Evolutionary conservation across 768 basidiomycete genomes (phyloP).

Genomic region (Suillus weaverae): DNA sequence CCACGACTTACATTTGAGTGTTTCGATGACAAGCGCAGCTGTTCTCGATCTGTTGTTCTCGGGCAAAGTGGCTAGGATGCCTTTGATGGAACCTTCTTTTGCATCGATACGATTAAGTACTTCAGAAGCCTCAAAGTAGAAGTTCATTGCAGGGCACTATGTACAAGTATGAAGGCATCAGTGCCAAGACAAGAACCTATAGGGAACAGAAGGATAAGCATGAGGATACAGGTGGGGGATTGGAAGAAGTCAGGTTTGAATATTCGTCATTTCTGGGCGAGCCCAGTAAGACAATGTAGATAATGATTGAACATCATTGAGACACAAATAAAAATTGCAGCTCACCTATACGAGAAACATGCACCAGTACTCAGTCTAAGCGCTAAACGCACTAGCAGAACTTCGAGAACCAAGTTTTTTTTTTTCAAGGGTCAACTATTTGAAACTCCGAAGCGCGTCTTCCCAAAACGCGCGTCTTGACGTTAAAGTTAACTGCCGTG

Average conservation of each 20-base stretch:
- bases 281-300: constrained; percentile 90
- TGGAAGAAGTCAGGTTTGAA: constrained; percentile 22
- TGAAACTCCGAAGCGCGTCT: constrained; percentile 36
- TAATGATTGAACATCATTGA: constrained; percentile 65
- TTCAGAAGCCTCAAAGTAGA: constrained; percentile 89
- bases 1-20: constrained; percentile 78
- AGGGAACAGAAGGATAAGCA: constrained; percentile 30
- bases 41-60: constrained; percentile 76
- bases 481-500: background rate
- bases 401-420: background rate
- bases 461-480: constrained; percentile 26
- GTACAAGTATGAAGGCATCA: constrained; percentile 23
- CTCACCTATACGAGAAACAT: constrained; percentile 5
- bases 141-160: constrained; percentile 68
- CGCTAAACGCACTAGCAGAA: background rate
- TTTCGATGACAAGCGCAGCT: constrained; percentile 89
- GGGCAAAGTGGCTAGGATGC: constrained; percentile 70
- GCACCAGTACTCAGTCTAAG: background rate
- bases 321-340: constrained; percentile 22
- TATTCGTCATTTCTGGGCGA: constrained; percentile 50
- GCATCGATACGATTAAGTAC: constrained; percentile 83
- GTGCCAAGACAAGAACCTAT: constrained; percentile 17
- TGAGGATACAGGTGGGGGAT: constrained; percentile 13
- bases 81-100: constrained; percentile 91
- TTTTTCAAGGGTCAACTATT: constrained; percentile 7